Evolutionary conservation across 2,329 filamentous ascomycete species (phyloP).

Genomic region (Tolypocladium endophyticum): DNA sequence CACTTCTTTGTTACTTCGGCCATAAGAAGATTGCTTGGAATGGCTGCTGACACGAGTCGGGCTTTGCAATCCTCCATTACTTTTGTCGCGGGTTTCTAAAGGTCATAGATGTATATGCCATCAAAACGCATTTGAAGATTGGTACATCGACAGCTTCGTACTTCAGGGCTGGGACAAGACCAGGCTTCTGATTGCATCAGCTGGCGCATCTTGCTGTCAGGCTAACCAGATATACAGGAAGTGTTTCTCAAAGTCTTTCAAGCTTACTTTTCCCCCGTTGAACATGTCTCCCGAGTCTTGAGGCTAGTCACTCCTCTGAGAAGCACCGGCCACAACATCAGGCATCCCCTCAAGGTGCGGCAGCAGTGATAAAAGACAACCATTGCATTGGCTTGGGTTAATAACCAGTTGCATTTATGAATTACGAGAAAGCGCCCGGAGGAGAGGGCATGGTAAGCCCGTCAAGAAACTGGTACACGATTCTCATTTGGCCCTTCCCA

Average conservation of each 20-base stretch:
- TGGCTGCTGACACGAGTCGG: no score
- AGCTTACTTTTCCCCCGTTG: background rate
- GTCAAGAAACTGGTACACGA: conserved; percentile 18
- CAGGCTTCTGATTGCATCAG: background rate
- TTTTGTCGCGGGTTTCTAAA: no score
- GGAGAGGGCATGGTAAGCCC: conserved; percentile 26
- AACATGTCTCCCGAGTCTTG: no score
- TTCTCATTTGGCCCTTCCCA: background rate
- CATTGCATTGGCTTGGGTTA: conserved; percentile 3
- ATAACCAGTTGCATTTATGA: conserved; percentile 22
- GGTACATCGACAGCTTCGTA: background rate
- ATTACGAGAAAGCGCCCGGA: conserved; percentile 24
- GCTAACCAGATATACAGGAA: background rate
- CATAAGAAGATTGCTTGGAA: no score
- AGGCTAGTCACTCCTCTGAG: background rate
- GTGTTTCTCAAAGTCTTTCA: background rate
- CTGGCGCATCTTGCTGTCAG: no score
- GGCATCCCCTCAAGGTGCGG: background rate
- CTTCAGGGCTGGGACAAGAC: background rate
- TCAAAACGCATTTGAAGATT: no score
- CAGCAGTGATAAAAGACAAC: conserved; percentile 5
- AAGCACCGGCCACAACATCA: background rate
- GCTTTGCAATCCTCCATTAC: no score
- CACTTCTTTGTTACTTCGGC: no score
- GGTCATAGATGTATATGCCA: no score